Percentiles rank a stretch among this genome's conserved stretches.
Conservation (phyloP, 1,139 yeast species). For the Schizosaccharomyces versatilis region DNA sequence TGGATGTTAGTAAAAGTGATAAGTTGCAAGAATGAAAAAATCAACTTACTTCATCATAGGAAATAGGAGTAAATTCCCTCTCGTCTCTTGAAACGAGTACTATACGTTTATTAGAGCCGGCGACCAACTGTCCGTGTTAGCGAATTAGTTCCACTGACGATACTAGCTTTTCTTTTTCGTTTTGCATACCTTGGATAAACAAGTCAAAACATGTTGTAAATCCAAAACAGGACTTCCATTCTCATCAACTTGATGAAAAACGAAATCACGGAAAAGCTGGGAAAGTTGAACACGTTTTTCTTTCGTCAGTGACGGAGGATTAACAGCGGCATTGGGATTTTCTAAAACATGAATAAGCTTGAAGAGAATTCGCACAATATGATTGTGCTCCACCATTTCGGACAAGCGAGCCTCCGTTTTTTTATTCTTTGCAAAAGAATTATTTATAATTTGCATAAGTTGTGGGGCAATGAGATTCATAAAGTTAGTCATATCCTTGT, state of each 20-base stretch:
- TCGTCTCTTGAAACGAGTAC: constrained; percentile 67
- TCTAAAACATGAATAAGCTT: constrained; percentile 63
- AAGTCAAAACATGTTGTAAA: constrained; percentile 54
- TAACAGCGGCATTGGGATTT: constrained; percentile 41
- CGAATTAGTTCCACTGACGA: neutral
- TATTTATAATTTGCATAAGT: constrained; percentile 26
- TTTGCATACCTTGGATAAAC: constrained; percentile 37
- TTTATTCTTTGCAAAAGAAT: constrained; percentile 38
- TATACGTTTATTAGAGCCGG: constrained; percentile 69
- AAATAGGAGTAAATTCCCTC: constrained; percentile 53
- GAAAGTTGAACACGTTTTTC: constrained; percentile 62
- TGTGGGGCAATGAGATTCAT: constrained; percentile 21
- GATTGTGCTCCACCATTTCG: constrained; percentile 67
- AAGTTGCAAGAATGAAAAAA: neutral
- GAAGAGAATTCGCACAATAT: constrained; percentile 59
- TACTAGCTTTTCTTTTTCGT: neutral
- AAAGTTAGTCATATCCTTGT: constrained; percentile 15
- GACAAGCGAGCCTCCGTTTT: constrained; percentile 42
- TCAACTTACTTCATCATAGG: constrained; percentile 35
- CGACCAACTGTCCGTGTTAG: constrained; percentile 31
- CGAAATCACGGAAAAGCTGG: constrained; percentile 56
- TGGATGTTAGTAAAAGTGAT: neutral
- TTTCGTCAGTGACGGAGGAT: constrained; percentile 32
- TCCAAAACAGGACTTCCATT: constrained; percentile 59
- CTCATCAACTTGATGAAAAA: constrained; percentile 68